Conservation (phyloP, 768 basidiomycete species). For the Dentipellis fragilis region DNA sequence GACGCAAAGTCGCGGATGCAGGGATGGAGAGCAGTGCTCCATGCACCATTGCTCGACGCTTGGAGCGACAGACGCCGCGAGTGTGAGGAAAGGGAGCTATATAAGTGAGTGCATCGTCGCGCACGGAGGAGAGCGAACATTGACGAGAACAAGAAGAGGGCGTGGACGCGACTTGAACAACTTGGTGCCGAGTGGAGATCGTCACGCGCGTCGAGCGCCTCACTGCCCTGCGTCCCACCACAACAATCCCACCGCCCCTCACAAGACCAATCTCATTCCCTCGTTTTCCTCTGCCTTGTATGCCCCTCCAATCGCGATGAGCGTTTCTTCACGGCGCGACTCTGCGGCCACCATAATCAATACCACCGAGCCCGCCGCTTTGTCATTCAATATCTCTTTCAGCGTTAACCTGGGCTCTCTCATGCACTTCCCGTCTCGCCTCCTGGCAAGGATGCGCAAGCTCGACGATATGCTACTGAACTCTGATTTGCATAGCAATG, state of each 20-base stretch:
- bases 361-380: background rate
- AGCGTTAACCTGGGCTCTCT: slow-evolving; percentile 21
- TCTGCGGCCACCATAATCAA: background rate
- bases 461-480: slow-evolving; percentile 21
- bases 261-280: background rate
- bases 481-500: slow-evolving; percentile 7
- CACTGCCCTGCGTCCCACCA: background rate
- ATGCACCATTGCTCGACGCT: background rate
- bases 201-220: background rate
- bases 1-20: slow-evolving; percentile 7
- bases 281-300: background rate
- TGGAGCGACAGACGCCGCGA: background rate
- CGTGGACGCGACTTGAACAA: background rate
- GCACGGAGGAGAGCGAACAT: background rate
- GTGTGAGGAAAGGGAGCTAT: background rate
- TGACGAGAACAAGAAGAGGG: background rate
- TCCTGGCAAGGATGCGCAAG: slow-evolving; percentile 29
- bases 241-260: background rate
- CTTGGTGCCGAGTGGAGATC: background rate
- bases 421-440: slow-evolving; percentile 30
- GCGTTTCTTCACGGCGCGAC: background rate
- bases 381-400: slow-evolving; percentile 15
- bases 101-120: background rate
- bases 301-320: background rate
- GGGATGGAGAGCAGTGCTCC: slow-evolving; percentile 1